Evolutionary conservation across 2,329 filamentous ascomycete genomes (phyloP), one percentile per base, ranked within the genome.

Genomic region (Podosphaera fusca): DNA sequence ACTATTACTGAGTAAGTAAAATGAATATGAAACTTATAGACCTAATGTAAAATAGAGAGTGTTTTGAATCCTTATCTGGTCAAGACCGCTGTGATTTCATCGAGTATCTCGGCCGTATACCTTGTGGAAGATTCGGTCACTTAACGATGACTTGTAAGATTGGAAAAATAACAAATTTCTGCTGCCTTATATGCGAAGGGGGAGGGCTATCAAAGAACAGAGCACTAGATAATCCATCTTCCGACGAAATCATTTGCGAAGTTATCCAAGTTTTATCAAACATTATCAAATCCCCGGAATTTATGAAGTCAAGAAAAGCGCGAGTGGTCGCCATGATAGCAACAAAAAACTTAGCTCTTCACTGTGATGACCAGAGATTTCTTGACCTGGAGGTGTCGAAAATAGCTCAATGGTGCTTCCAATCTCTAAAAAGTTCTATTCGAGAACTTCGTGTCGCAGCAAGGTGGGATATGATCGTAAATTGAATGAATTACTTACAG

Each of bases 371-470:
- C 56, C 60, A 71, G 0, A 72, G 74, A 2, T 72, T 85, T 56
- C 70, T 90, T 35, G 79, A 85, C 61, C 71, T 95, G 2, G 78
- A 82, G 58, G 73, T 71, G 1, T 88, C 86, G 7, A 67, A 71
- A 0, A 71, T 87, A 46, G 88, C 86, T 0, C 82, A 89, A 64
- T 90, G 86, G 78, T 89, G 87, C 65, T 71, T 95, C 3, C 79
- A 84, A 62, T 87, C 84, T 0, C 72, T 96, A 45, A 82, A 83
- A 61, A 94, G 89, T 68, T 94, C 89, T 1, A 69, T 87, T 29
- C 79, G 90, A 65, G 92, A 96, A 67, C 72, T 96, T 34, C 81
- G 90, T 36, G 78, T 95, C 63, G 84, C 84, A 42, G 85, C 89
- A 58, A 85, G 84, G 73, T 83, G 56, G 59, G 59, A 49, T 5